Evolutionary conservation across 2,329 filamentous ascomycete genomes (phyloP).

Genomic region (Dactylellina leptospora): DNA sequence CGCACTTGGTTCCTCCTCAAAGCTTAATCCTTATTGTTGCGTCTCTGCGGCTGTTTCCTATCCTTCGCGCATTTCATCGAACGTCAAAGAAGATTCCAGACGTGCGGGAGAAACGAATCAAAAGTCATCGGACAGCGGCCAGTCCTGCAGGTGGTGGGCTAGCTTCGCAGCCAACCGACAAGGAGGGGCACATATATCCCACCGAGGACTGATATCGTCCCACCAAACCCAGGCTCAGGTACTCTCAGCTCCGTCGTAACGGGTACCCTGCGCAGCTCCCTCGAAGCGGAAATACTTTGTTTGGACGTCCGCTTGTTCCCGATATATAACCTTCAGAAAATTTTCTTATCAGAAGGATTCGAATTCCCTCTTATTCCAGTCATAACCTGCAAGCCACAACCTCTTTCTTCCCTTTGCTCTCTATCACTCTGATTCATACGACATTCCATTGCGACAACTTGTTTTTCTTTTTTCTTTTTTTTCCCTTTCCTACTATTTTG

Average conservation of each 20-base stretch:
- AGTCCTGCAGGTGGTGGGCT: too few relatives aligned
- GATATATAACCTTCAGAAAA: constrained; percentile 13
- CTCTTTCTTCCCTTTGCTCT: constrained; percentile 26
- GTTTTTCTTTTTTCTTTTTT: constrained; percentile 1
- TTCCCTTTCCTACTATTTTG: constrained; percentile 1
- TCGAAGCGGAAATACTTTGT: constrained; percentile 29
- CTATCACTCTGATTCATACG: constrained; percentile 9
- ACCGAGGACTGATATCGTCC: background rate
- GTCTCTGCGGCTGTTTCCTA: too few relatives aligned
- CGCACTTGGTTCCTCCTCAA: too few relatives aligned
- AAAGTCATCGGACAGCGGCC: too few relatives aligned
- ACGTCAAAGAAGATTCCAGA: too few relatives aligned
- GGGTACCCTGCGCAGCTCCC: too few relatives aligned
- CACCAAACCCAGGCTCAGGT: background rate
- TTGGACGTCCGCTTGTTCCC: constrained; percentile 40
- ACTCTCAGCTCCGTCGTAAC: constrained; percentile 1
- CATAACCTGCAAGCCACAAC: constrained; percentile 25
- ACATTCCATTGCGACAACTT: background rate
- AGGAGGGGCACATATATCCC: too few relatives aligned
- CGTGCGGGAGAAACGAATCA: too few relatives aligned
- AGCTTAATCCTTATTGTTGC: too few relatives aligned
- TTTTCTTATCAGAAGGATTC: constrained; percentile 41
- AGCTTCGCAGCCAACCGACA: too few relatives aligned
- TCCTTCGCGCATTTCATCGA: too few relatives aligned
- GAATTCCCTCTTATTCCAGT: background rate